These are phyloP conservation scores for Argentina anserina DNA, from an alignment of 306 rosid genomes.

Conservation along the genomic window DNA sequence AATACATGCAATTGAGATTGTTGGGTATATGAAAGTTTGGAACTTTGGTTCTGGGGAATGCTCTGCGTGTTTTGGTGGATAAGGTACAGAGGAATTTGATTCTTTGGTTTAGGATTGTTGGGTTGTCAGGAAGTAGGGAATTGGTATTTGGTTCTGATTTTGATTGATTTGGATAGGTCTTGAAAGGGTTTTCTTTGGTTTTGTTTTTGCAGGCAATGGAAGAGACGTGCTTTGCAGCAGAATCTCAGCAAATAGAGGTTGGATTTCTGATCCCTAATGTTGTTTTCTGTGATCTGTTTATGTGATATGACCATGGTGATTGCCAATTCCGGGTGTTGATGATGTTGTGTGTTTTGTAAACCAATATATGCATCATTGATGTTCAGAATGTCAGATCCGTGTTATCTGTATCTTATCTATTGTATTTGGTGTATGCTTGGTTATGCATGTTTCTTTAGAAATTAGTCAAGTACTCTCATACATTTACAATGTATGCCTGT, in stretches of 20 bases:
- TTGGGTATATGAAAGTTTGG: slow-evolving; percentile 37
- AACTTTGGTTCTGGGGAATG: slow-evolving; percentile 25
- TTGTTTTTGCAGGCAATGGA: slow-evolving; percentile 45
- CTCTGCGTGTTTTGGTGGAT: slow-evolving; percentile 37
- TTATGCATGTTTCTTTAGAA: not conserved
- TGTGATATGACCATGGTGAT: slow-evolving; percentile 12
- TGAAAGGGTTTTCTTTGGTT: slow-evolving; percentile 22
- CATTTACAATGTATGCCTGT: not conserved
- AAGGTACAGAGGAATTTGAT: slow-evolving; percentile 23
- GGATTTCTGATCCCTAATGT: slow-evolving; percentile 27
- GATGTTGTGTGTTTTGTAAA: not conserved
- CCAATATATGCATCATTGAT: not conserved
- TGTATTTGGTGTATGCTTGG: not conserved
- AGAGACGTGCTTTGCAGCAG: slow-evolving; percentile 45
- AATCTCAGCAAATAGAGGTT: slow-evolving; percentile 64
- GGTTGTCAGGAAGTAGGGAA: slow-evolving; percentile 21
- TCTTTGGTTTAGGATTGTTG: slow-evolving; percentile 26
- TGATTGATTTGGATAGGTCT: slow-evolving; percentile 19
- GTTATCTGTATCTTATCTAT: not conserved
- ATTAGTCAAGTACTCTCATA: not conserved
- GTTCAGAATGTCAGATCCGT: slow-evolving; percentile 4
- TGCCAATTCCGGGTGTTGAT: not conserved
- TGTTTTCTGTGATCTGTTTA: slow-evolving; percentile 24
- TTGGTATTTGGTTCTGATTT: slow-evolving; percentile 11
- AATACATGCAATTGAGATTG: slow-evolving; percentile 22